phyloP scores from a whole-genome alignment of 306 rosid species.

The Sicyos baderoa region DNA sequence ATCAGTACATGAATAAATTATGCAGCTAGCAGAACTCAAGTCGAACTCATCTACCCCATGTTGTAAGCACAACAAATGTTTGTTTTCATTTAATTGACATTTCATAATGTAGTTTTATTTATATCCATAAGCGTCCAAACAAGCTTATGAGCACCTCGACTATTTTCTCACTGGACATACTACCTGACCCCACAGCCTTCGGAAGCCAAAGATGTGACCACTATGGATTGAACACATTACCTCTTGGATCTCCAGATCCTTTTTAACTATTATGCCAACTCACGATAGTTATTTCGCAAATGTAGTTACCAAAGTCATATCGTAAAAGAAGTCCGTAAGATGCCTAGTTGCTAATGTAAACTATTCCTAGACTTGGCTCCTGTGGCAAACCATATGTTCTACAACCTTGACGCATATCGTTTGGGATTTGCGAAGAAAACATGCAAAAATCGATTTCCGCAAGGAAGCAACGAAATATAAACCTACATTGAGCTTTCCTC shows the following conservation, averaged over 20 bases:
- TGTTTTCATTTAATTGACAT: neutral
- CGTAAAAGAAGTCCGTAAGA: constrained; percentile 1
- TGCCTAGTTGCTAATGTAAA: neutral
- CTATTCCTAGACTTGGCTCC: neutral
- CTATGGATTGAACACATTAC: too few species aligned
- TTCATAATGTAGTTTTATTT: too few species aligned
- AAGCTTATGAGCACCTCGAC: too few species aligned
- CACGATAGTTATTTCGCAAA: neutral
- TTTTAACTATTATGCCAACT: too few species aligned
- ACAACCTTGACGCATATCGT: neutral
- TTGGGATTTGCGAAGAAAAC: neutral
- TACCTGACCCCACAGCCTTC: too few species aligned
- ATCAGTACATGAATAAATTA: neutral
- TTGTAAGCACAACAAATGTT: neutral
- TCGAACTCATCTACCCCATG: neutral
- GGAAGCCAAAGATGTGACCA: too few species aligned
- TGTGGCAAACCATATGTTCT: neutral
- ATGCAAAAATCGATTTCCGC: neutral
- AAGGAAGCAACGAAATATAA: neutral
- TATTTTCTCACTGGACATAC: too few species aligned
- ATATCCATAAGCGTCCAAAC: too few species aligned
- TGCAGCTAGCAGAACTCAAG: neutral
- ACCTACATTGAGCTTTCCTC: constrained; percentile 64
- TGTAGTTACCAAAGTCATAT: neutral
- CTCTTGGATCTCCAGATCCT: too few species aligned